Evolutionary conservation across 768 basidiomycete genomes (phyloP).

Genomic region (Chalciporus piperatus): DNA sequence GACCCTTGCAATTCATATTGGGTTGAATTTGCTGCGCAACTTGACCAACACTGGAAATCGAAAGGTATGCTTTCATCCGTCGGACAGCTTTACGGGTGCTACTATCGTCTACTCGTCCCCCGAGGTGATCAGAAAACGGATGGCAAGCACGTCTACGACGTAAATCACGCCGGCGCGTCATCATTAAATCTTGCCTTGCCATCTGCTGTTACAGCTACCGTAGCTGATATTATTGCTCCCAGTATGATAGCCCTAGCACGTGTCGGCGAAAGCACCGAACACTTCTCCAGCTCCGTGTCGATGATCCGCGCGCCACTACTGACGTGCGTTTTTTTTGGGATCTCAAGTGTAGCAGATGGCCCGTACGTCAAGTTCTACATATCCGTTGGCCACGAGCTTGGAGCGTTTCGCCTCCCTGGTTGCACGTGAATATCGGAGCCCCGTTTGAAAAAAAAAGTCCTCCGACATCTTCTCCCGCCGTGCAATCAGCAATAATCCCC

Average conservation of each 20-base stretch:
- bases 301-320: conserved; percentile 11
- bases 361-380: neutral
- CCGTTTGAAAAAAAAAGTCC: neutral
- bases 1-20: too few relatives aligned
- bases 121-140: neutral
- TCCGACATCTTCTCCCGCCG: neutral
- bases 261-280: conserved; percentile 4
- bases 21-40: too few relatives aligned
- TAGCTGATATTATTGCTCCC: neutral
- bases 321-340: neutral
- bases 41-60: neutral
- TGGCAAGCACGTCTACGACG: neutral
- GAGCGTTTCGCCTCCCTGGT: neutral
- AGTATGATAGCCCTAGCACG: conserved; percentile 6
- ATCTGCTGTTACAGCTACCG: neutral
- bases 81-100: neutral
- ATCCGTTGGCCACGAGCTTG: neutral
- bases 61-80: neutral
- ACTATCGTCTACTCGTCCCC: too few relatives aligned
- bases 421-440: neutral
- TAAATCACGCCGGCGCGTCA: neutral
- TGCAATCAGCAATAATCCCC: conserved; percentile 2
- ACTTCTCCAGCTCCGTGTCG: conserved; percentile 17
- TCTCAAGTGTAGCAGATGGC: too few relatives aligned
- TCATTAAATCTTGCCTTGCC: conserved; percentile 12